These are phyloP conservation scores for Citrus inodora DNA, from an alignment of 345 rosid genomes.

Conservation along the genomic window DNA sequence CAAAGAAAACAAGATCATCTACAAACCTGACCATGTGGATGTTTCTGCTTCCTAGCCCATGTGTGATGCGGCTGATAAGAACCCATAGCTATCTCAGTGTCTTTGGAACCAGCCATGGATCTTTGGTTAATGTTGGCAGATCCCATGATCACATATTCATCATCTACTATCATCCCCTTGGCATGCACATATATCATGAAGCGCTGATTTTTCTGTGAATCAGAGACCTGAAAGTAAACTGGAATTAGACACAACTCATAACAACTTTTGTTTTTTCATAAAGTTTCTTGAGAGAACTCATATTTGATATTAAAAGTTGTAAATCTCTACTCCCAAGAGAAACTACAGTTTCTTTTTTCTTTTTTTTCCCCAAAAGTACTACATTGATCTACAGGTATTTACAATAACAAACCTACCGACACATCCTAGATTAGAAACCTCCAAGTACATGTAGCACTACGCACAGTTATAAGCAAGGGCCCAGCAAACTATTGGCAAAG, in stretches of 20 bases:
- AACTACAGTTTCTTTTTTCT: neutral
- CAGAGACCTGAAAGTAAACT: conserved; percentile 42
- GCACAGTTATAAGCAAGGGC: neutral
- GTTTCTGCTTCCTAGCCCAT: conserved; percentile 50
- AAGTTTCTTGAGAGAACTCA: neutral
- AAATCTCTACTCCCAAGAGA: neutral
- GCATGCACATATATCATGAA: conserved; percentile 96
- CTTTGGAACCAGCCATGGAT: conserved; percentile 95
- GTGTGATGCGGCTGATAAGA: conserved; percentile 89
- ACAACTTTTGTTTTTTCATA: neutral
- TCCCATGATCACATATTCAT: conserved; percentile 80
- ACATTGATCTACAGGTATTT: neutral
- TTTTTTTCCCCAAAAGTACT: too few relatives aligned
- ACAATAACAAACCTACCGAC: neutral
- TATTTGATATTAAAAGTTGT: neutral
- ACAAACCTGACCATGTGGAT: conserved; percentile 84
- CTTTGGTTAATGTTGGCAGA: conserved; percentile 97
- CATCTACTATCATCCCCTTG: conserved; percentile 93
- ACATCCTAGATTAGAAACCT: neutral
- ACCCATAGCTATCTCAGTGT: conserved; percentile 95
- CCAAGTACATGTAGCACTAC: neutral
- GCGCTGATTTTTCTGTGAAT: conserved; percentile 39
- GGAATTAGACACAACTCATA: neutral
- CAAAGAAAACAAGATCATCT: neutral
- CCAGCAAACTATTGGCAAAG: neutral